These are phyloP conservation scores for Ophiocordyceps australis DNA, from an alignment of 2,329 filamentous ascomycete species.

Conservation along the genomic window DNA sequence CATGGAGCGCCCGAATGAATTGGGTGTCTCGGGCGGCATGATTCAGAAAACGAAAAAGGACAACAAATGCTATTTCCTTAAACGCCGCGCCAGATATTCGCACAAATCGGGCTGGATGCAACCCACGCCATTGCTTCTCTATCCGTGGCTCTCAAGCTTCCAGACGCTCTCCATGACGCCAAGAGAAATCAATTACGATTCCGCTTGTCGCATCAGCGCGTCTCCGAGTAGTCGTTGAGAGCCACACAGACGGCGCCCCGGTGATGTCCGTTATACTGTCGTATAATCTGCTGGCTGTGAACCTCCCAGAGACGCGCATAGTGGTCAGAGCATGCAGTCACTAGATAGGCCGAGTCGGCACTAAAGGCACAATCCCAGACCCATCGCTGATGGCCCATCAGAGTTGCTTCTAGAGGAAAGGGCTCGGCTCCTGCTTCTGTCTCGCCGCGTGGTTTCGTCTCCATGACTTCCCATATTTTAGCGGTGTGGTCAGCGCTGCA, in stretches of 20 bases:
- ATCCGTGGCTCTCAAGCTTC: no score
- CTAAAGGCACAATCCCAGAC: conserved; percentile 96
- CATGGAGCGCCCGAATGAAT: no score
- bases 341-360: conserved; percentile 80
- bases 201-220: conserved; percentile 14
- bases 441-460: conserved; percentile 35
- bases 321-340: conserved; percentile 86
- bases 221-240: conserved; percentile 66
- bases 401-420: conserved; percentile 69
- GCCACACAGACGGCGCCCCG: conserved; percentile 83
- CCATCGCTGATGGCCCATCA: conserved; percentile 86
- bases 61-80: neutral
- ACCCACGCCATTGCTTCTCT: no score
- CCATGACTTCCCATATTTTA: conserved; percentile 83
- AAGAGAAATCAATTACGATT: no score
- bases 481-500: conserved; percentile 88
- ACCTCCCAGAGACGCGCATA: conserved; percentile 88
- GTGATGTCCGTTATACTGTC: conserved; percentile 91
- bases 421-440: conserved; percentile 26
- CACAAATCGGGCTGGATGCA: neutral
- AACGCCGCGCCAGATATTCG: conserved; percentile 1
- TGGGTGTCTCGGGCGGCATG: no score
- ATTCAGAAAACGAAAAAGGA: neutral
- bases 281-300: conserved; percentile 69
- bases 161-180: no score